Percentiles rank a stretch among this genome's conserved stretches.
phyloP scores from a whole-genome alignment of 2,329 filamentous ascomycete species.

The Claviceps sorghi region DNA sequence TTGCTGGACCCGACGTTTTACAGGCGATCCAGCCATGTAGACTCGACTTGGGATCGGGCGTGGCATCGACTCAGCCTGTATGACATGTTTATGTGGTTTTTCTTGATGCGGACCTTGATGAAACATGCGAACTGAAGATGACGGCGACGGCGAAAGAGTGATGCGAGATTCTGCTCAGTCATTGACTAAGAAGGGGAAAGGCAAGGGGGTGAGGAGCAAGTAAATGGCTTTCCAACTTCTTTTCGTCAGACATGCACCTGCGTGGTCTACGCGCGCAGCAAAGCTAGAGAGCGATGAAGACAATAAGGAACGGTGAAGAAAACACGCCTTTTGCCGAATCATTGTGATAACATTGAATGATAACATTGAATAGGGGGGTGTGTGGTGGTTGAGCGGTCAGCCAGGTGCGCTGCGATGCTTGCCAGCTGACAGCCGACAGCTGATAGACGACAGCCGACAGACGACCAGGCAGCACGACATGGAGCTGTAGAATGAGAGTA shows the following conservation, averaged over 20 bases:
- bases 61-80: neutral
- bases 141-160: neutral
- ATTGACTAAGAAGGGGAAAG: too few relatives aligned
- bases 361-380: too few relatives aligned
- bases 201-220: neutral
- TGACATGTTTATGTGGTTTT: neutral
- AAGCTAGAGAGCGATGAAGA: neutral
- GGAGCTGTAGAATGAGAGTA: too few relatives aligned
- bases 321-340: neutral
- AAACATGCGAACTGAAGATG: neutral
- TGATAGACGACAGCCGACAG: neutral
- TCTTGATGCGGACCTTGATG: neutral
- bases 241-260: neutral
- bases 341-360: neutral
- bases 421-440: neutral
- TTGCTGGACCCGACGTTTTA: constrained; percentile 19
- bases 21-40: constrained; percentile 15
- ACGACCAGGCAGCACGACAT: neutral
- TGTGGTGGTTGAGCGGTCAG: neutral
- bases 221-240: neutral
- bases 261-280: neutral
- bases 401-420: neutral
- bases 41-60: constrained; percentile 14
- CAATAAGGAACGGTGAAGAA: neutral
- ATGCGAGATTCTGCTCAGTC: neutral